These are phyloP conservation scores for Hemileia vastatrix DNA, from an alignment of 1,284 basidiomycete genomes.

Conservation along the genomic window DNA sequence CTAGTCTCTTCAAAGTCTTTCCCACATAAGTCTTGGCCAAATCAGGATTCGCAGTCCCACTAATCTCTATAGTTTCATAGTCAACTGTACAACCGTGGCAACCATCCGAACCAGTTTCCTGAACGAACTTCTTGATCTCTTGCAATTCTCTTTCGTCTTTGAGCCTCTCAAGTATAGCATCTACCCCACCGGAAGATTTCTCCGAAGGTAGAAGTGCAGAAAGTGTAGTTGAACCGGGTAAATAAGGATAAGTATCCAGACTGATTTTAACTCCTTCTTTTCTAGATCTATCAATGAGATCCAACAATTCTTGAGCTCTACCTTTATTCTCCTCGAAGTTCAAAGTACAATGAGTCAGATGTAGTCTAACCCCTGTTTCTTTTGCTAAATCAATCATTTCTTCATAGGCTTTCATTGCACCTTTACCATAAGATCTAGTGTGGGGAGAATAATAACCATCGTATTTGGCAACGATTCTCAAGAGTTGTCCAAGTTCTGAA, in stretches of 20 bases:
- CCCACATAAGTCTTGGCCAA: slow-evolving; percentile 30
- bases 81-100: slow-evolving; percentile 44
- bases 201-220: slow-evolving; percentile 41
- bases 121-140: slow-evolving; percentile 40
- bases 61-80: slow-evolving; percentile 43
- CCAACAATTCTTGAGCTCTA: slow-evolving; percentile 36
- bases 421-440: slow-evolving; percentile 42
- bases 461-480: slow-evolving; percentile 33
- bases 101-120: slow-evolving; percentile 43
- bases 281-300: slow-evolving; percentile 36
- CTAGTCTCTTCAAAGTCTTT: slow-evolving; percentile 30
- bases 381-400: slow-evolving; percentile 43
- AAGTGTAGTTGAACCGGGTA: slow-evolving; percentile 45
- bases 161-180: slow-evolving; percentile 36
- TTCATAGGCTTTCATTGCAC: slow-evolving; percentile 39
- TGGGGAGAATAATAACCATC: slow-evolving; percentile 45
- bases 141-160: slow-evolving; percentile 32
- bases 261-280: slow-evolving; percentile 36
- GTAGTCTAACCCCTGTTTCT: slow-evolving; percentile 40
- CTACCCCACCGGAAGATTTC: slow-evolving; percentile 41
- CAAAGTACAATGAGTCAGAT: slow-evolving; percentile 45
- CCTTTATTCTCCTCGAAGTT: slow-evolving; percentile 45
- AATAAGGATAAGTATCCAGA: slow-evolving; percentile 45
- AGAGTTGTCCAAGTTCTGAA: slow-evolving; percentile 40
- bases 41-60: slow-evolving; percentile 26